These are phyloP conservation scores for Corniculantispora saksenae DNA, from an alignment of 2,329 filamentous ascomycete species.

Conservation along the genomic window DNA sequence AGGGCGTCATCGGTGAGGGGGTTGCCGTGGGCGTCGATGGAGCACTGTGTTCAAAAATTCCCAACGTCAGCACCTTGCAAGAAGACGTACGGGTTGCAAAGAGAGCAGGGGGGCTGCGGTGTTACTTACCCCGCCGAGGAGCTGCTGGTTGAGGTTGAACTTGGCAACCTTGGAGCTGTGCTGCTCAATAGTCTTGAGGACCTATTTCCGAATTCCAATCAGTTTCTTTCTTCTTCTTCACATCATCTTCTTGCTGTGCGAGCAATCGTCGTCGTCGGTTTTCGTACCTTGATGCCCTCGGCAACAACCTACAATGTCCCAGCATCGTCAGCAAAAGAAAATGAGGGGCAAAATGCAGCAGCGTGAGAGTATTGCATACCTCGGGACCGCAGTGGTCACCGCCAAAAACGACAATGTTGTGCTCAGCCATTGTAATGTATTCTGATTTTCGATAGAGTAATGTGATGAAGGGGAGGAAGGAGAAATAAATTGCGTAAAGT, in stretches of 20 bases:
- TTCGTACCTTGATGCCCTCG: slow-evolving; percentile 77
- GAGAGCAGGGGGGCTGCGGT: neutral
- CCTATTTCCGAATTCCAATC: slow-evolving; percentile 49
- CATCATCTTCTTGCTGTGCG: neutral
- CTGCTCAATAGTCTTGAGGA: slow-evolving; percentile 77
- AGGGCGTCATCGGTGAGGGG: slow-evolving; percentile 84
- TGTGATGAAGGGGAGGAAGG: neutral
- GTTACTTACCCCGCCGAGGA: slow-evolving; percentile 82
- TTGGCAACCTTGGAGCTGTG: slow-evolving; percentile 66
- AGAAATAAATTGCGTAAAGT: neutral
- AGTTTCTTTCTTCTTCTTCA: neutral
- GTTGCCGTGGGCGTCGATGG: slow-evolving; percentile 78
- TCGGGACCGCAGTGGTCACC: slow-evolving; percentile 87
- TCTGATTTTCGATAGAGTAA: neutral
- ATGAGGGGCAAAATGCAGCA: neutral
- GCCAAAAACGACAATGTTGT: slow-evolving; percentile 78
- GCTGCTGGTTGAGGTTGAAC: slow-evolving; percentile 88
- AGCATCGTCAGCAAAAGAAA: neutral
- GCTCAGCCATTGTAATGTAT: slow-evolving; percentile 57
- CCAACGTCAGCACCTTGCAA: neutral
- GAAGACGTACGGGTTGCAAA: neutral
- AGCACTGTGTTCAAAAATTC: slow-evolving; percentile 63
- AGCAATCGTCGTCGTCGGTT: neutral
- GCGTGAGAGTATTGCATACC: slow-evolving; percentile 48
- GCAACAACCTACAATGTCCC: slow-evolving; percentile 61